Percentiles rank a stretch among this genome's conserved stretches.
Evolutionary conservation across 306 rosid genomes (phyloP).

Genomic region (Herpetospermum pedunculosum): DNA sequence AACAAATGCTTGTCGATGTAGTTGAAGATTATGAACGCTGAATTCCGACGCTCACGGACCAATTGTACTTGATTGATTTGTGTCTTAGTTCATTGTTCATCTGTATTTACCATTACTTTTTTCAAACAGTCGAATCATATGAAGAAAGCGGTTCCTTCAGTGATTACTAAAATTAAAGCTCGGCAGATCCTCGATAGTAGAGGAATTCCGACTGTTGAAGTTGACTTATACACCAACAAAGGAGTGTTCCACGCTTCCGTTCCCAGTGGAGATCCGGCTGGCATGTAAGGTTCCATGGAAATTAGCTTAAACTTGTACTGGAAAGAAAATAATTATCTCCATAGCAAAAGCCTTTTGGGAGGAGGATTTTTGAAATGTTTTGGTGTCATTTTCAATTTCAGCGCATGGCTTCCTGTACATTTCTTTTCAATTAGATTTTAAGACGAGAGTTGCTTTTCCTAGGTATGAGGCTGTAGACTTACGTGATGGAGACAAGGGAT

Average conservation of each 20-base stretch:
- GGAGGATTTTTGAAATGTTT: neutral
- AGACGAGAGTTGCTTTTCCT: slow-evolving; percentile 5
- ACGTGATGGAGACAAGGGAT: slow-evolving; percentile 84
- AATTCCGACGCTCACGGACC: no score
- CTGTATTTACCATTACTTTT: neutral
- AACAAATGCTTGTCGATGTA: neutral
- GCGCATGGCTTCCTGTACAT: neutral
- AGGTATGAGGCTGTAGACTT: slow-evolving; percentile 92
- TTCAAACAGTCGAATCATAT: slow-evolving; percentile 60
- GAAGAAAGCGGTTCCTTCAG: slow-evolving; percentile 61
- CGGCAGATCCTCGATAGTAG: slow-evolving; percentile 97
- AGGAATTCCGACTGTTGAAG: slow-evolving; percentile 95
- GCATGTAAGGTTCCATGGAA: slow-evolving; percentile 36
- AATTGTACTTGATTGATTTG: neutral
- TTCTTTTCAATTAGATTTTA: neutral
- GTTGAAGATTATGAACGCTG: neutral
- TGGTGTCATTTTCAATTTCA: neutral
- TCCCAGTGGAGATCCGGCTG: slow-evolving; percentile 65
- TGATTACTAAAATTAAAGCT: slow-evolving; percentile 69
- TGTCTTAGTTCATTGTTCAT: neutral
- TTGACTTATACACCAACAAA: slow-evolving; percentile 70
- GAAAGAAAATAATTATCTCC: neutral
- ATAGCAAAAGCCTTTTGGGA: neutral
- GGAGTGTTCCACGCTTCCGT: slow-evolving; percentile 78
- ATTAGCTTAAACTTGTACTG: neutral